phyloP scores from a whole-genome alignment of 2,329 filamentous ascomycete genomes.

The Alternaria viburni region DNA sequence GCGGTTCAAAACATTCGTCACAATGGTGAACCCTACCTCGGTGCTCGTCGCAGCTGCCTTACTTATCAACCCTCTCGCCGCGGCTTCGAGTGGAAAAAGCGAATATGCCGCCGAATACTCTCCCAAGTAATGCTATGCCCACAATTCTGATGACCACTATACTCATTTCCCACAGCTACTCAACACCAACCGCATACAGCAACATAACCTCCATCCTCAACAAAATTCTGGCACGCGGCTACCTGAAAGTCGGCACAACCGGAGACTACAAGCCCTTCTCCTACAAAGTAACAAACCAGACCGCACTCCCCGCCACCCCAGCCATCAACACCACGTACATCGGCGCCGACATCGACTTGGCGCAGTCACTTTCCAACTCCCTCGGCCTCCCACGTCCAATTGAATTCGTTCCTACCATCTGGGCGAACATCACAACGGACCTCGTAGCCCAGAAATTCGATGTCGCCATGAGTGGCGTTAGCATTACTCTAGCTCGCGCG shows the following conservation, averaged over 20 bases:
- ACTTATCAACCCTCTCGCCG: not conserved
- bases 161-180: not conserved
- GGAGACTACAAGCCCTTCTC: slow-evolving; percentile 24
- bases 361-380: slow-evolving; percentile 14
- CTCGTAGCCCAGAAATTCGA: slow-evolving; percentile 12
- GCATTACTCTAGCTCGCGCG: slow-evolving; percentile 15
- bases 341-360: slow-evolving; percentile 19
- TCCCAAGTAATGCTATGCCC: not conserved
- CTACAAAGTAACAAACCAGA: slow-evolving; percentile 17
- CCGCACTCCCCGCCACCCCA: slow-evolving; percentile 11
- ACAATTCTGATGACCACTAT: not conserved
- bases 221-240: slow-evolving; percentile 14
- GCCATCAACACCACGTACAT: slow-evolving; percentile 18
- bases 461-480: slow-evolving; percentile 20
- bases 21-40: not conserved
- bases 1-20: accelerated
- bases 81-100: not conserved
- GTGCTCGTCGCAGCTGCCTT: not conserved
- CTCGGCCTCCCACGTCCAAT: slow-evolving; percentile 10
- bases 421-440: slow-evolving; percentile 14
- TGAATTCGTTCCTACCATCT: slow-evolving; percentile 17
- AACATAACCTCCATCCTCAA: slow-evolving; percentile 15
- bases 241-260: slow-evolving; percentile 23
- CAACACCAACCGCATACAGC: not conserved
- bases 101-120: not conserved